These are phyloP conservation scores for Serendipita indica DNA, from an alignment of 768 basidiomycete genomes.

Conservation along the genomic window DNA sequence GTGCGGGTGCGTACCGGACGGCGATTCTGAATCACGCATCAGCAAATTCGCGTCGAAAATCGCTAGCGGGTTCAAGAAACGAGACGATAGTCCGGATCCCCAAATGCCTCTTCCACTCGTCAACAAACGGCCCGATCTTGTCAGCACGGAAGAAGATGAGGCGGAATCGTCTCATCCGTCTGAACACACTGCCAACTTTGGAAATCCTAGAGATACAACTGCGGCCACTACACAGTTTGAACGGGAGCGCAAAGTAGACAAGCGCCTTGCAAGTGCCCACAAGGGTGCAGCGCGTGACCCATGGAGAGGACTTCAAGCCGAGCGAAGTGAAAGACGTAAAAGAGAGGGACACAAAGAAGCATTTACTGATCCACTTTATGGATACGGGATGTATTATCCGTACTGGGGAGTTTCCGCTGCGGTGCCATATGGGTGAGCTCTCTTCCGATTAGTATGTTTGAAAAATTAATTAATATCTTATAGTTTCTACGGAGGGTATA, in stretches of 20 bases:
- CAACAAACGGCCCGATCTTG: constrained; percentile 7
- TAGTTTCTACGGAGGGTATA: neutral
- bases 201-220: neutral
- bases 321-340: neutral
- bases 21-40: neutral
- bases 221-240: neutral
- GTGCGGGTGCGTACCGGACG: constrained; percentile 7
- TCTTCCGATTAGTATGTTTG: neutral
- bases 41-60: neutral
- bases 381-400: neutral
- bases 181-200: constrained; percentile 5
- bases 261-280: neutral
- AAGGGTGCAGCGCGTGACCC: neutral
- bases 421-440: neutral
- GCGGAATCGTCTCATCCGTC: constrained; percentile 12
- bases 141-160: constrained; percentile 5
- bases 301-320: neutral
- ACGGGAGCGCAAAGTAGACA: neutral
- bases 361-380: neutral
- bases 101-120: neutral
- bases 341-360: neutral
- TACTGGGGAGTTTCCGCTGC: neutral
- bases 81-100: neutral
- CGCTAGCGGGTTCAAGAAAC: neutral
- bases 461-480: neutral